phyloP scores from a whole-genome alignment of 495 filamentous ascomycete genomes.

The Gamarada debralockiae region DNA sequence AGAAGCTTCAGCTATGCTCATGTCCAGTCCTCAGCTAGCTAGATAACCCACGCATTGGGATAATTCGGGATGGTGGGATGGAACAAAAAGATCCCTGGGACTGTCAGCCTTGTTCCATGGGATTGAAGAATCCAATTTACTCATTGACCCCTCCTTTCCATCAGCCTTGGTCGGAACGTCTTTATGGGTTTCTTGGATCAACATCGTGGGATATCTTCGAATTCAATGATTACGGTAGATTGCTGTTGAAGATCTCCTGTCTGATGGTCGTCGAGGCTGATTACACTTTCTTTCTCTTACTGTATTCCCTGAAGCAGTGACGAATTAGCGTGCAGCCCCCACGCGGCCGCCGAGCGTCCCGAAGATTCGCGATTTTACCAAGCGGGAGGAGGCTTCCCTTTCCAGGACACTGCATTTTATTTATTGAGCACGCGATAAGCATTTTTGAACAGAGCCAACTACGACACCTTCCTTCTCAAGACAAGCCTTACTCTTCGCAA shows the following conservation, averaged over 20 bases:
- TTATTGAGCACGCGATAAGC: background rate
- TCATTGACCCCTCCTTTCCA: slow-evolving; percentile 55
- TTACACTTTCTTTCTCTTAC: too few relatives aligned
- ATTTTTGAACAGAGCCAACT: background rate
- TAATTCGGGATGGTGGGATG: slow-evolving; percentile 82
- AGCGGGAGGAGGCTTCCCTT: too few relatives aligned
- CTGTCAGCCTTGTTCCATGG: slow-evolving; percentile 4
- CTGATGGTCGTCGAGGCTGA: too few relatives aligned
- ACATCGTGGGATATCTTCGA: slow-evolving; percentile 47
- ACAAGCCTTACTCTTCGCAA: background rate
- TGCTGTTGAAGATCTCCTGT: too few relatives aligned
- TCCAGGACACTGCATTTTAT: too few relatives aligned
- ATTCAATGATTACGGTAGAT: too few relatives aligned
- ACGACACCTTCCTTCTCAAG: background rate
- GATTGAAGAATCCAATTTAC: slow-evolving; percentile 33
- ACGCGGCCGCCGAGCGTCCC: too few relatives aligned
- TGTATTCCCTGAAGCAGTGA: too few relatives aligned
- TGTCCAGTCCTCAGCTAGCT: slow-evolving; percentile 6
- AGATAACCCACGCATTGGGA: slow-evolving; percentile 60
- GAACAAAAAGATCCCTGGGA: slow-evolving; percentile 78
- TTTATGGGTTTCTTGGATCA: slow-evolving; percentile 60
- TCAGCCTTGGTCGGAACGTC: slow-evolving; percentile 66
- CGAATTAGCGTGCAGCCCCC: too few relatives aligned
- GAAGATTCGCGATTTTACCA: too few relatives aligned
- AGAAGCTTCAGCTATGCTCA: slow-evolving; percentile 22